These are phyloP conservation scores for Aspergillus terreus DNA, from an alignment of 2,329 filamentous ascomycete genomes.

Conservation along the genomic window DNA sequence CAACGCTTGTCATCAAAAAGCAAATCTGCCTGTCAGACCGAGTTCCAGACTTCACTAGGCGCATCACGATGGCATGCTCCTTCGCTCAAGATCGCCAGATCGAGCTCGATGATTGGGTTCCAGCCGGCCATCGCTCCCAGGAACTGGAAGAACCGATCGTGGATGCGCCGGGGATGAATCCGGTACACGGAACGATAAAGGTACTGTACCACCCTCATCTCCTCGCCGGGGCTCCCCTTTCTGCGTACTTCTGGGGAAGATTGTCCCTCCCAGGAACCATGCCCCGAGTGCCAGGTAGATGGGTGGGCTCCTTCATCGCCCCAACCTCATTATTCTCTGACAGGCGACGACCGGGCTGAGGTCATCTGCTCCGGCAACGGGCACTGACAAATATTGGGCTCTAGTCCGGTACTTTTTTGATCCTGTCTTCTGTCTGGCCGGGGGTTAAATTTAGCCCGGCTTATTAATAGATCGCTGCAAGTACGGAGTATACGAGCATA, in stretches of 20 bases:
- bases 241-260: slow-evolving; percentile 5
- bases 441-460: too few species aligned
- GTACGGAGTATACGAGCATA: too few species aligned
- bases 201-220: neutral
- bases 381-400: neutral
- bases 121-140: slow-evolving; percentile 6
- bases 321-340: neutral
- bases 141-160: slow-evolving; percentile 10
- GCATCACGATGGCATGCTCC: neutral
- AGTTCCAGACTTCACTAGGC: slow-evolving; percentile 10
- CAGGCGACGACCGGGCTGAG: neutral
- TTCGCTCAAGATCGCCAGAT: slow-evolving; percentile 5
- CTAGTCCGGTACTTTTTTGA: too few species aligned
- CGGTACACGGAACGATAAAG: slow-evolving; percentile 2
- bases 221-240: neutral
- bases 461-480: too few species aligned
- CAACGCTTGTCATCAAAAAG: slow-evolving; percentile 17
- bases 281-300: slow-evolving; percentile 15
- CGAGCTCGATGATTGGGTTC: slow-evolving; percentile 11
- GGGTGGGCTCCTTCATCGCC: slow-evolving; percentile 10
- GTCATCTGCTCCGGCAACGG: neutral
- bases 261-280: slow-evolving; percentile 1
- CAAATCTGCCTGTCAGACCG: slow-evolving; percentile 14
- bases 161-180: slow-evolving; percentile 5
- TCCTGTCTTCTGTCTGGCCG: too few species aligned